Base-by-base conservation (phyloP, 2,329 filamentous ascomycete species). In the Dactylellina sp. region DNA sequence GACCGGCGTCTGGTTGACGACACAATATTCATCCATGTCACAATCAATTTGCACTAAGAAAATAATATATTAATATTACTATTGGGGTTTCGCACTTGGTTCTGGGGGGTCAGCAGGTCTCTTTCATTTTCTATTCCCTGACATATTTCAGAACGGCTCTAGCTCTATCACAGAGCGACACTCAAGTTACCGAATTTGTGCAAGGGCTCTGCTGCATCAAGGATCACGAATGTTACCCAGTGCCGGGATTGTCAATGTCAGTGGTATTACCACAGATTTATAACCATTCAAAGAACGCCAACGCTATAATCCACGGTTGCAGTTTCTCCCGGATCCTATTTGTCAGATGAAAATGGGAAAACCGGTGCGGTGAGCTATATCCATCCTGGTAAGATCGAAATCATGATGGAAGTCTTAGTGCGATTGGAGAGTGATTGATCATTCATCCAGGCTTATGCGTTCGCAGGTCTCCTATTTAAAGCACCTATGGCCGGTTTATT, bases 171-270 rank as follows among this genome's bases (percentile, higher is more conserved):
- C 32, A 63, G 65, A 63, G 20, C 44, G 24, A 25, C 57, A 18
- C 7, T 42, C 57, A 63, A 64, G 24, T 60, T 72, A 24, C 68
- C 68, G 44, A 47, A 60, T 72, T 72, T 39, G 60, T 72, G 46
- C 68, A 65, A 64, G 60, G 66, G 59, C 42, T 40, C 22, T 55
- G 52, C 52, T 72, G 68, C 68, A 72, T 50, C 52, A 20, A 53
- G 60, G 39, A 55, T 61, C 53, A 16, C 60, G 60, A 57, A 72
- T 72, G 68, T 72, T 53, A 72, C 68, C 65, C 68, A 72, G 47
- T n/a, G 32, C 53, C 20, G 53, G 68, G 66, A 59, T 65, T 25
- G 20, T 42, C 35, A 53, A 53, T 37, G 24, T 50, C 40, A 35
- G 49, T 42, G 32, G 47, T 44, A 66, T 56, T 56, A 40, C 25